Percentiles rank a stretch among this genome's conserved stretches.
phyloP scores from a whole-genome alignment of 176 grass and related monocot species.

The Musa acuminata region DNA sequence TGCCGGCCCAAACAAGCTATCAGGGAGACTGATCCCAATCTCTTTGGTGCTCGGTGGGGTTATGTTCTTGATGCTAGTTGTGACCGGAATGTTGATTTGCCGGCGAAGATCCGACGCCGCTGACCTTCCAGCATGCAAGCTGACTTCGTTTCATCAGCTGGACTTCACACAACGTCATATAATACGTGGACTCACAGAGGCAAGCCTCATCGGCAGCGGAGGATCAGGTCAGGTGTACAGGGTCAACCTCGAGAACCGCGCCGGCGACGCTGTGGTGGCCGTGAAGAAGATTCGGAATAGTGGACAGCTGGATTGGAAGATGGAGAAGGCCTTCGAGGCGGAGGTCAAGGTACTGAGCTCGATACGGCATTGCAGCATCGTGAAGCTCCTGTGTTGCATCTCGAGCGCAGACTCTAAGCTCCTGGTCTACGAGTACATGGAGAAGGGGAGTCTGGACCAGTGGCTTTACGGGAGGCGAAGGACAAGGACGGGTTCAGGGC shows the following conservation, averaged over 20 bases:
- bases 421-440: constrained; percentile 59
- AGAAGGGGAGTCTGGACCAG: constrained; percentile 35
- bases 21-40: constrained; percentile 9
- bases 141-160: constrained; percentile 13
- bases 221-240: constrained; percentile 24
- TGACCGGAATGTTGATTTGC: neutral
- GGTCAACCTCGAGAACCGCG: neutral
- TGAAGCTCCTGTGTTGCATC: constrained; percentile 48
- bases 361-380: constrained; percentile 44
- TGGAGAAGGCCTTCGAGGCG: constrained; percentile 41
- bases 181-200: neutral
- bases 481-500: neutral
- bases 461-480: constrained; percentile 32
- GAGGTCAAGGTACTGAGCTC: constrained; percentile 41
- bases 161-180: neutral
- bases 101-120: neutral
- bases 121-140: constrained; percentile 1
- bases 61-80: neutral
- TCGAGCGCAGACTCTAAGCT: constrained; percentile 28
- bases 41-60: constrained; percentile 8
- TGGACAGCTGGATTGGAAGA: neutral
- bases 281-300: constrained; percentile 38
- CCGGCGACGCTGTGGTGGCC: constrained; percentile 1
- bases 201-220: constrained; percentile 1
- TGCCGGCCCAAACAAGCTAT: neutral